phyloP scores from a whole-genome alignment of 345 rosid species.

The Luvunga scandens region DNA sequence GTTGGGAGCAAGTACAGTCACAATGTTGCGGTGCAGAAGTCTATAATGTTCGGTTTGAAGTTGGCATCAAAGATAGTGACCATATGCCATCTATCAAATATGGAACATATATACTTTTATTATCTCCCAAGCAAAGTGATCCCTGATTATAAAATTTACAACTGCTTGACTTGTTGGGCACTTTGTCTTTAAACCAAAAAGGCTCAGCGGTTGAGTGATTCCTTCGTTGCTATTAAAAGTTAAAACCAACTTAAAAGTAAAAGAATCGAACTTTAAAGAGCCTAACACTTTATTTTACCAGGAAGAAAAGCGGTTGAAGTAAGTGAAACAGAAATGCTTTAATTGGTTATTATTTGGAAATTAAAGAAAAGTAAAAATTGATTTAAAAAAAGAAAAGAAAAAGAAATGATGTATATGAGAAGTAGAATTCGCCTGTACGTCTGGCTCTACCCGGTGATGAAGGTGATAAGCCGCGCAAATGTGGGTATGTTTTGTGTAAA shows the following conservation, averaged over 20 bases:
- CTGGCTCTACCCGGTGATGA: background rate
- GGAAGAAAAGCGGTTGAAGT: too few relatives aligned
- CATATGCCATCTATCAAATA: background rate
- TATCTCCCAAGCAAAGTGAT: conserved; percentile 4
- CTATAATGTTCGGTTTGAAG: background rate
- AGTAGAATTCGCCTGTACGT: background rate
- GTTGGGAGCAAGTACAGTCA: too few relatives aligned
- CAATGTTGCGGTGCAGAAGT: too few relatives aligned
- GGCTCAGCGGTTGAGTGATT: background rate
- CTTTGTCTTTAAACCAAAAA: background rate
- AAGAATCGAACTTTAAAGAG: background rate
- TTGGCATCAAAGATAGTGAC: conserved; percentile 6
- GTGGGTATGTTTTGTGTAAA: background rate
- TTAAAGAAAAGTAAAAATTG: too few relatives aligned
- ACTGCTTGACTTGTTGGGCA: background rate
- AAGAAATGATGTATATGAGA: background rate
- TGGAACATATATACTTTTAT: background rate
- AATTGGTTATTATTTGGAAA: too few relatives aligned
- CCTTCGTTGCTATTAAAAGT: background rate
- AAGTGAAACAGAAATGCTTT: too few relatives aligned
- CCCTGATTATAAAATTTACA: background rate
- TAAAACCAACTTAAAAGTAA: too few relatives aligned
- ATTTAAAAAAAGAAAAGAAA: too few relatives aligned
- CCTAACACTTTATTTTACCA: background rate
- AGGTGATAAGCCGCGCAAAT: background rate